Percentiles rank a stretch among this genome's conserved stretches.
phyloP scores from a whole-genome alignment of 352 stramenopile species.

The Phytophthora melonis region DNA sequence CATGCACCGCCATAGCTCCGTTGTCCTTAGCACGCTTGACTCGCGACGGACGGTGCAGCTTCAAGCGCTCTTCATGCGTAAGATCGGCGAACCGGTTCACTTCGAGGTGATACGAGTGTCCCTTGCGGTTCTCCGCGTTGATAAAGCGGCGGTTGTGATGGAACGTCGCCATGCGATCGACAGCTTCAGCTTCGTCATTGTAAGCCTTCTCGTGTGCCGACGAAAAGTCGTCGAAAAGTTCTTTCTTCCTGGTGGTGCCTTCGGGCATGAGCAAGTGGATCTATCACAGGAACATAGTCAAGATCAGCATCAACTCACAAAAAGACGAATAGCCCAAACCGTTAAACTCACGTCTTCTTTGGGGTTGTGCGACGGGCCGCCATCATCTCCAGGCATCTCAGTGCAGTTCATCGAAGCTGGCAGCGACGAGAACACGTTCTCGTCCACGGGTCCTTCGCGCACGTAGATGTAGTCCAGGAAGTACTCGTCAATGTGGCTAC shows the following conservation, averaged over 20 bases:
- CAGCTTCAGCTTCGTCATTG: constrained; percentile 49
- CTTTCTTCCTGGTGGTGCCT: constrained; percentile 58
- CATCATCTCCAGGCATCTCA: constrained; percentile 57
- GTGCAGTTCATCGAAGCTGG: constrained; percentile 88
- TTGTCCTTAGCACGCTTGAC: constrained; percentile 74
- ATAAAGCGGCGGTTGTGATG: constrained; percentile 89
- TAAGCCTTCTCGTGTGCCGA: constrained; percentile 70
- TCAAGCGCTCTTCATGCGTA: constrained; percentile 71
- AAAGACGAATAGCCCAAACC: background rate
- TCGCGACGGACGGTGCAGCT: constrained; percentile 50
- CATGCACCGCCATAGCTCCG: constrained; percentile 58
- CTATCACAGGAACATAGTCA: constrained; percentile 41
- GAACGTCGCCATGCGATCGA: constrained; percentile 70
- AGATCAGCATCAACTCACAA: background rate
- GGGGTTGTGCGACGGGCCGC: constrained; percentile 59
- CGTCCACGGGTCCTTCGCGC: constrained; percentile 68
- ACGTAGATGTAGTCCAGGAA: constrained; percentile 92
- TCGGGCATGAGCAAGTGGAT: constrained; percentile 88
- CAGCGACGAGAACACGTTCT: constrained; percentile 74
- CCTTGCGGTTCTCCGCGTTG: constrained; percentile 87
- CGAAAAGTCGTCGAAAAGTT: constrained; percentile 79
- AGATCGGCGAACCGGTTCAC: constrained; percentile 90
- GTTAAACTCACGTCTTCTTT: constrained; percentile 66
- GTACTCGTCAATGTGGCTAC: constrained; percentile 93
- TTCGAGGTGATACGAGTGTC: constrained; percentile 76